Conservation (phyloP, 2,329 filamentous ascomycete species). For the Cercospora berteroae region DNA sequence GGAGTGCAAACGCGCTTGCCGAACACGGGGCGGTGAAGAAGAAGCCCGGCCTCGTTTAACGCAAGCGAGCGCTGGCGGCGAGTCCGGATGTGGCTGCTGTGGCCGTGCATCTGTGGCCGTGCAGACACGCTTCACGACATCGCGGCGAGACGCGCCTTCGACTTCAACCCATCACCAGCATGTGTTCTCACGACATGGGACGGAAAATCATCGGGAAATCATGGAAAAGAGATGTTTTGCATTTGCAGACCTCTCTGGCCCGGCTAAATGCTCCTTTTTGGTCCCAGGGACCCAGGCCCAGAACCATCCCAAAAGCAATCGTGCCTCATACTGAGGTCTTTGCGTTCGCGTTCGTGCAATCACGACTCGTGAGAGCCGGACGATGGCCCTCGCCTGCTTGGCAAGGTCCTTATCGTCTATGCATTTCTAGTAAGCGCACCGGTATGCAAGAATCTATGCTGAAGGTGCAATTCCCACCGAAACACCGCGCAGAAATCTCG, state of each 20-base stretch:
- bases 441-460: not conserved
- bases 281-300: not conserved
- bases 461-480: not conserved
- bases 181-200: not conserved
- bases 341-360: not conserved
- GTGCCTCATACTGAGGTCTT: not conserved
- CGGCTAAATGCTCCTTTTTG: not conserved
- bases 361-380: not conserved
- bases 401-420: not conserved
- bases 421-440: not conserved
- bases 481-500: conserved; percentile 1
- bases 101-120: not conserved
- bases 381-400: not conserved
- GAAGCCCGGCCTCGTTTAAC: not conserved
- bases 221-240: not conserved
- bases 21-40: not conserved
- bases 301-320: not conserved
- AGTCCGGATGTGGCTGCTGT: not conserved
- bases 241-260: not conserved
- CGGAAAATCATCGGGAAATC: not conserved
- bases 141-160: not conserved
- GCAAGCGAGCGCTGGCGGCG: not conserved
- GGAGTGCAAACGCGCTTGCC: not conserved
- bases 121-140: not conserved
- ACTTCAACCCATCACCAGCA: not conserved